These are phyloP conservation scores for Chamaecyparis obtusa DNA, from an alignment of 75 land plant genomes.

Conservation along the genomic window DNA sequence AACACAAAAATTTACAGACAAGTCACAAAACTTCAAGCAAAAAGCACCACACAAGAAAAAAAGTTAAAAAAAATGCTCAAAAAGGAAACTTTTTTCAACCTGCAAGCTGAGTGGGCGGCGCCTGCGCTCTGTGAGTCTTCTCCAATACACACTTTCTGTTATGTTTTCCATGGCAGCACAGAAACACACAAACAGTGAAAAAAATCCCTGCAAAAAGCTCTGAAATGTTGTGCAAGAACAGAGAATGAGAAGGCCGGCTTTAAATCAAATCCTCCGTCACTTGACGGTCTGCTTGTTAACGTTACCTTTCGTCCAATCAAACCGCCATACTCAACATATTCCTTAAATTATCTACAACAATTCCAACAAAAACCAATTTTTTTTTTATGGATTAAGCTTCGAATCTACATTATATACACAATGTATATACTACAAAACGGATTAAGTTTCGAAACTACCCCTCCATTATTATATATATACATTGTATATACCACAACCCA, in stretches of 20 bases:
- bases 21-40: neutral
- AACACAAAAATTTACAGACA: neutral
- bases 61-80: neutral
- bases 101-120: conserved; percentile 3
- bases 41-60: neutral
- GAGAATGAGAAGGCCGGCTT: neutral
- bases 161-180: neutral
- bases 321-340: neutral
- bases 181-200: neutral
- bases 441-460: no score
- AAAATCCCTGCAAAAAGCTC: neutral
- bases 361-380: neutral
- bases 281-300: neutral
- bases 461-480: neutral
- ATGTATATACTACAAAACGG: neutral
- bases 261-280: neutral
- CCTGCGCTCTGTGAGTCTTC: neutral
- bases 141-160: conserved; percentile 6
- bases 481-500: neutral
- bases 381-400: no score
- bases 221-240: neutral
- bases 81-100: neutral
- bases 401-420: neutral
- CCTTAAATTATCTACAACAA: neutral
- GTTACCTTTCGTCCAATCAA: neutral